Base-by-base conservation (phyloP, 164 flowering plant species). In the Nymphaea colorata region DNA sequence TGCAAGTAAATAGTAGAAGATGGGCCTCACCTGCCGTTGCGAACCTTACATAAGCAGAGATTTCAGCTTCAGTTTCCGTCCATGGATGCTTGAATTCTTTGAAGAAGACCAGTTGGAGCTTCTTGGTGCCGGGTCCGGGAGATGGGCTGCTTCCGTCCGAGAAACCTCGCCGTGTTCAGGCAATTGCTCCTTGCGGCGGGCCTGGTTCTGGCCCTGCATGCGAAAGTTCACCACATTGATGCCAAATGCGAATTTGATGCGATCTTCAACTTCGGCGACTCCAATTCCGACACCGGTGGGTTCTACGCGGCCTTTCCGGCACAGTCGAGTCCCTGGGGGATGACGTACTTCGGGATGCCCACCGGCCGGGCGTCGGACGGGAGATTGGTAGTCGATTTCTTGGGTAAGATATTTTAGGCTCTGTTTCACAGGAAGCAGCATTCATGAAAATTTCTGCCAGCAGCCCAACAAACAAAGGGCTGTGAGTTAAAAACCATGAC, bases 191-290 rank as follows among this genome's bases (percentile, higher is more conserved):
- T 70, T 68, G 61, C 68, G 64, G 66, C 67, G 44, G 10, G 78
- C 73, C 66, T 75, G 25, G 44, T 69, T 67, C 41, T 12, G 14
- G 68, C 36, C 1, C n/a, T 61, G n/a, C 47, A 3, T 55, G 78
- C 67, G 10, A 10, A 5, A 5, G 53, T 1, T 45, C 53, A 45
- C 53, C 53, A 45, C 53, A 45, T 45, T 10, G 80, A 76, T 15
- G 80, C 79, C 6, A 79, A 82, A 64, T 90, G 93, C 62, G 78
- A 81, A 0, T 79, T 84, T 14, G 43, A 79, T 72, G 96, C 85
- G 2, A 87, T 87, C 53, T 90, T 90, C 86, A 90, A 86, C 77
- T 90, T 90, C 53, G 96, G 91, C 3, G 96, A 90, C 76, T 87
- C 93, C 1, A 90, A 90, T 71, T 76, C 93, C 7, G 93, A 87